Evolutionary conservation across 305 asterid species (phyloP).

Genomic region (Stenogyne calaminthoides): DNA sequence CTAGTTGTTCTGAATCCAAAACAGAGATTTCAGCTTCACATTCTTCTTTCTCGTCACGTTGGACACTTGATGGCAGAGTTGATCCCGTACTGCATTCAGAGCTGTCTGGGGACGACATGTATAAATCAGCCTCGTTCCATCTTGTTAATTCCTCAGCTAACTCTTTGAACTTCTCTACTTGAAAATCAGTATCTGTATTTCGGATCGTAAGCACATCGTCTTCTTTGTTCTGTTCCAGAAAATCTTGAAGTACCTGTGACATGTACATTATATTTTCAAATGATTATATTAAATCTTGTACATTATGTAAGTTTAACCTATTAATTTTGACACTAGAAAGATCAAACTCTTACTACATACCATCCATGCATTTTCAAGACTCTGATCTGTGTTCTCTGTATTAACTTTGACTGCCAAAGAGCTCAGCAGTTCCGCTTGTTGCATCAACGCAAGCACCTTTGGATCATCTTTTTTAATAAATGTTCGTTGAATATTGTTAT

Average conservation of each 20-base stretch:
- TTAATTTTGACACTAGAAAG: background rate
- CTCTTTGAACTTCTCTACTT: constrained; percentile 58
- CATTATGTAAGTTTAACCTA: too few species aligned
- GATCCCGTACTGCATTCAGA: constrained; percentile 68
- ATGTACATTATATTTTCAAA: background rate
- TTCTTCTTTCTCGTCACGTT: constrained; percentile 45
- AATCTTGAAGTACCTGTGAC: constrained; percentile 71
- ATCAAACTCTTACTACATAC: constrained; percentile 40
- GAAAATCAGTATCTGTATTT: constrained; percentile 48
- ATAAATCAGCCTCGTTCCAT: constrained; percentile 48
- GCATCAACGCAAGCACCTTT: constrained; percentile 70
- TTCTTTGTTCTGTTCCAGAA: constrained; percentile 68
- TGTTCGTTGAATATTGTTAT: constrained; percentile 44
- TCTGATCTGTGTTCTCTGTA: constrained; percentile 70
- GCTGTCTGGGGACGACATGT: constrained; percentile 41
- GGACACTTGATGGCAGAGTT: constrained; percentile 37
- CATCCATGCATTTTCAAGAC: constrained; percentile 85
- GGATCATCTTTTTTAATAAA: constrained; percentile 83
- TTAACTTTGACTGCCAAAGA: constrained; percentile 81
- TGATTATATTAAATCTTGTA: too few species aligned
- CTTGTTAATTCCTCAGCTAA: constrained; percentile 52
- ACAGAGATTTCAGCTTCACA: constrained; percentile 47
- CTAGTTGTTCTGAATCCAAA: constrained; percentile 39
- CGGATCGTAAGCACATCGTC: constrained; percentile 36
- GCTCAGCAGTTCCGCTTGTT: constrained; percentile 89